Evolutionary conservation across 192 early-diverging fungal species (phyloP).

Genomic region (Chytriomyces sp.): DNA sequence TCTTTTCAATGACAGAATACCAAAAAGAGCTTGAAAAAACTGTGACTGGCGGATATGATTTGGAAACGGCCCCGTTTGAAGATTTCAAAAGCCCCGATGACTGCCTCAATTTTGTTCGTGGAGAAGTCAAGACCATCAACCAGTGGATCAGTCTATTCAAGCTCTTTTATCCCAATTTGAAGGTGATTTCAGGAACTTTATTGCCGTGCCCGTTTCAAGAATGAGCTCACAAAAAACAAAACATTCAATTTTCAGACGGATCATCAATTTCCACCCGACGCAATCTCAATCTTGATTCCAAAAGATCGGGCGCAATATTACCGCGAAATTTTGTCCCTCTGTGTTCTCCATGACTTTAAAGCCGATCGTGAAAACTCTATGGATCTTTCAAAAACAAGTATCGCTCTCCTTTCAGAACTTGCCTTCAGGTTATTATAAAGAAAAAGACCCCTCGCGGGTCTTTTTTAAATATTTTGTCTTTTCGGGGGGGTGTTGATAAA

Average conservation of each 20-base stretch:
- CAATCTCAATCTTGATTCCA: not conserved
- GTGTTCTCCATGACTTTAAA: slow-evolving; percentile 1
- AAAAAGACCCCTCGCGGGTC: not conserved
- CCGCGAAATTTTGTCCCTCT: not conserved
- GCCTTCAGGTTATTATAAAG: not conserved
- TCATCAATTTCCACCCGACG: not conserved
- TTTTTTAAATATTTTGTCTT: not conserved
- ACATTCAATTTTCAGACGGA: not conserved
- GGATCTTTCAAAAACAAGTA: not conserved
- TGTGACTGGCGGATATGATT: not conserved
- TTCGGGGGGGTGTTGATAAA: not conserved
- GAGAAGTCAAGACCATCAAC: not conserved
- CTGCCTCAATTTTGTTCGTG: not conserved
- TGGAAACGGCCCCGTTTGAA: not conserved
- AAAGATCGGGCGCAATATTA: not conserved
- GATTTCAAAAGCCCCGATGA: not conserved
- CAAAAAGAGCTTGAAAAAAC: not conserved
- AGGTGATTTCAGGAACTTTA: not conserved
- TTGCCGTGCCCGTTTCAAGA: not conserved
- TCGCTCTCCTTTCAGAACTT: not conserved
- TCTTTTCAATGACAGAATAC: not conserved
- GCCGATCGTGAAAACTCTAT: not conserved
- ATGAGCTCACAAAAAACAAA: too few species aligned
- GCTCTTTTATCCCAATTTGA: not conserved
- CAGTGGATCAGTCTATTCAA: not conserved